A percentile compares a stretch with the other conserved stretches of the same genome.
Evolutionary conservation across 352 stramenopile species (phyloP).

Genomic region (Pythium vanterpoolii): DNA sequence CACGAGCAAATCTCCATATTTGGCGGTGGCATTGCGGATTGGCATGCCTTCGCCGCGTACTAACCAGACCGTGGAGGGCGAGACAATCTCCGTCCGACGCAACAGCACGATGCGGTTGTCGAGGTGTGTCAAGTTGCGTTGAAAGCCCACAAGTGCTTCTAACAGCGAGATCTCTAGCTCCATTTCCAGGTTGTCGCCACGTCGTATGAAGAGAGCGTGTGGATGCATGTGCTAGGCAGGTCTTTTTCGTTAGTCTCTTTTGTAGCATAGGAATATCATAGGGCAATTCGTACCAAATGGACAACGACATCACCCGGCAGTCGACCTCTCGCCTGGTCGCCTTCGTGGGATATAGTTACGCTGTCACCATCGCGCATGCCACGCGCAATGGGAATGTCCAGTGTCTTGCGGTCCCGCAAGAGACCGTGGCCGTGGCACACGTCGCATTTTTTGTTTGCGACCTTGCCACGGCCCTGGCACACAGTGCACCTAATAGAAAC

Average conservation of each 20-base stretch:
- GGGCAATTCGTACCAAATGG: conserved; percentile 19
- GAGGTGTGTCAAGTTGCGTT: conserved; percentile 81
- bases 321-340: conserved; percentile 23
- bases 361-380: conserved; percentile 39
- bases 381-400: conserved; percentile 26
- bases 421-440: conserved; percentile 31
- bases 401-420: conserved; percentile 20
- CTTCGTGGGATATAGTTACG: conserved; percentile 22
- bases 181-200: conserved; percentile 89
- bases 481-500: conserved; percentile 27
- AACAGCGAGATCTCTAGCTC: conserved; percentile 91
- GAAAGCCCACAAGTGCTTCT: conserved; percentile 92
- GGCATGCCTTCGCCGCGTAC: conserved; percentile 92
- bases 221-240: conserved; percentile 12
- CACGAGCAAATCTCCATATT: conserved; percentile 83
- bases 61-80: conserved; percentile 79
- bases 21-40: conserved; percentile 45
- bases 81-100: conserved; percentile 66
- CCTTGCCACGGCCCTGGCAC: conserved; percentile 33
- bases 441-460: conserved; percentile 36
- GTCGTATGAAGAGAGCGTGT: conserved; percentile 78
- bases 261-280: not conserved
- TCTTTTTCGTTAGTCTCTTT: not conserved
- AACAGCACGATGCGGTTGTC: conserved; percentile 85
- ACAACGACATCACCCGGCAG: conserved; percentile 31